Percentiles rank a stretch among this genome's conserved stretches.
phyloP scores from a whole-genome alignment of 371 early-diverging fungal genomes.

The Mortierella sp. region DNA sequence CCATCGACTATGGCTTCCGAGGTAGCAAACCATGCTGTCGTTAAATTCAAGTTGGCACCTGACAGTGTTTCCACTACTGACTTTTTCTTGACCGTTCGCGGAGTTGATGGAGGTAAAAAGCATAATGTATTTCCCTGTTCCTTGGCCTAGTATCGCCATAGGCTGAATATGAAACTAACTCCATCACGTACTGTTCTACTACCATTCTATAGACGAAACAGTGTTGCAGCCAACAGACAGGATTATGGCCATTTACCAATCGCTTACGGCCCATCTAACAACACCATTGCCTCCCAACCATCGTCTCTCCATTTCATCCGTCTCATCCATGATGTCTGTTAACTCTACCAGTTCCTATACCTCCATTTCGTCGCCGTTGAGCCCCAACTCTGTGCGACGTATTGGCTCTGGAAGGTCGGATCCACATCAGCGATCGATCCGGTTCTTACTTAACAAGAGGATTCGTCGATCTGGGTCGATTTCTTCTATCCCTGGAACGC shows the following conservation, averaged over 20 bases:
- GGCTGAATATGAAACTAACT: background rate
- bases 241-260: slow-evolving; percentile 68
- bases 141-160: background rate
- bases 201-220: slow-evolving; percentile 61
- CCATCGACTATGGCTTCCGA: slow-evolving; percentile 65
- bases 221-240: slow-evolving; percentile 68
- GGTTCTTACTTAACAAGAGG: slow-evolving; percentile 70
- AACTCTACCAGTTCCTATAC: slow-evolving; percentile 35
- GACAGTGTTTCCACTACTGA: slow-evolving; percentile 55
- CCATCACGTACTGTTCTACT: background rate
- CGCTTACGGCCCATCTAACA: slow-evolving; percentile 68
- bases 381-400: slow-evolving; percentile 39
- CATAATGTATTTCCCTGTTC: background rate
- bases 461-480: slow-evolving; percentile 57
- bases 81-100: slow-evolving; percentile 66
- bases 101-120: slow-evolving; percentile 68
- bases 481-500: slow-evolving; percentile 47
- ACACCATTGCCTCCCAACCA: slow-evolving; percentile 68
- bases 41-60: slow-evolving; percentile 62
- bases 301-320: slow-evolving; percentile 53
- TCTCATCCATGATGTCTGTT: slow-evolving; percentile 54
- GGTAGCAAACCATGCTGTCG: slow-evolving; percentile 64
- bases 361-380: slow-evolving; percentile 18
- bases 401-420: slow-evolving; percentile 38
- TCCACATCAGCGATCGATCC: slow-evolving; percentile 57